Evolutionary conservation across 2,329 filamentous ascomycete species (phyloP), one percentile per base, ranked within the genome.

Genomic region (Fragosphaeria purpurea): DNA sequence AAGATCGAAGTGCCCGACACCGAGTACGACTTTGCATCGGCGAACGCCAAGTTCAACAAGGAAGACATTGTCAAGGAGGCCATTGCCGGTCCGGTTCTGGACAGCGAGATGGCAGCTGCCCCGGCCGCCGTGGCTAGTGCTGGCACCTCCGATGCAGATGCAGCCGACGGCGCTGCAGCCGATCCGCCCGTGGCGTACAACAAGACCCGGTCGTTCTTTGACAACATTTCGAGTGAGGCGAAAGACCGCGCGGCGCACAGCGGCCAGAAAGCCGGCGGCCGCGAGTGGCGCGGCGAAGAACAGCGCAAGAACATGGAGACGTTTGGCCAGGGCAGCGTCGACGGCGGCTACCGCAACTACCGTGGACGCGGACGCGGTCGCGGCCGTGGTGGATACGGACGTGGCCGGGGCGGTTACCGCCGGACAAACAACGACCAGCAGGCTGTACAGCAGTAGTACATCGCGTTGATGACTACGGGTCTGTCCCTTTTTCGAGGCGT

Each of bases 301-400:
- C 87, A 95, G 65, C 88, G 85, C 66, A 89, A 88, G 71, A 97
- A 97, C 65, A 86, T 98, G 63, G 93, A 98, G 70, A 98, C 93
- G 0, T 98, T 98, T 59, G 93, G 93, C 7, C 90, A 97, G 66
- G 90, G 90, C 48, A 96, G 89, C 59, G 90, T 98, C 30, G 93
- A 98, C 59, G 84, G 81, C 47, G 79, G 82, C 12, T 86, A 81
- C 65, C 79, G 86, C 54, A 81, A 82, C 48, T 93, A 83, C 67
- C 83, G 89, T 47, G 87, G 88, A 34, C 79, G 88, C 42, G 86
- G 86, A 38, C 82, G 89, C 51, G 86, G 87, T 30, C 79, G 85
- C 46, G 83, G 85, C 32, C 70, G 76, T 53, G 74, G 74, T 22
- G 70, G 69, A 6, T 57, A 51, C 41, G 62, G 63, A 22, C 60